Percentiles rank a stretch among this genome's conserved stretches.
phyloP scores from a whole-genome alignment of 1,284 basidiomycete species.

The Mycosarcoma mackinlayi region DNA sequence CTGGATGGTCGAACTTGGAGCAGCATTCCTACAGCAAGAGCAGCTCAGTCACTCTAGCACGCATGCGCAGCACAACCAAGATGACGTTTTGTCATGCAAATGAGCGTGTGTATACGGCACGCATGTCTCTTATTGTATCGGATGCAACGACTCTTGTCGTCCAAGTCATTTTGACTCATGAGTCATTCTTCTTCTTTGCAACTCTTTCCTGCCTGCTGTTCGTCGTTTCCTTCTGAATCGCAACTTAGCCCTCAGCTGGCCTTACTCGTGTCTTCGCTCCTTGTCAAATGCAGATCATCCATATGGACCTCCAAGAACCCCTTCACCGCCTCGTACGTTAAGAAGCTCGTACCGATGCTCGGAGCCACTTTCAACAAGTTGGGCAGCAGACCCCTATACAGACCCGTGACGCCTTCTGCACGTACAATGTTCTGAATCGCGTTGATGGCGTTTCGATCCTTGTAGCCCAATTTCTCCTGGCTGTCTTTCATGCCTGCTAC shows the following conservation, averaged over 20 bases:
- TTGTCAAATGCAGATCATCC: constrained; percentile 26
- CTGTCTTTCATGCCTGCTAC: constrained; percentile 83
- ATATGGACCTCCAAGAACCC: constrained; percentile 40
- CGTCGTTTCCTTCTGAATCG: background rate
- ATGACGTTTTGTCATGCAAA: no score
- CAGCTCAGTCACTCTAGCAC: no score
- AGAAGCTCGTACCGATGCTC: constrained; percentile 63
- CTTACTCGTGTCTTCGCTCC: constrained; percentile 13
- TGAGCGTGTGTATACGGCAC: no score
- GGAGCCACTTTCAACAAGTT: constrained; percentile 80
- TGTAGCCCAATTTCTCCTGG: constrained; percentile 74
- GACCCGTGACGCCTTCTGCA: constrained; percentile 78
- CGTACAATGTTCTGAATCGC: constrained; percentile 78
- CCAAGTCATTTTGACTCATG: no score
- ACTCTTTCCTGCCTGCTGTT: no score
- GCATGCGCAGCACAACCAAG: no score
- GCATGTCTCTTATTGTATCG: no score
- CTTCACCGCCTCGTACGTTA: constrained; percentile 61
- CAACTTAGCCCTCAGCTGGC: background rate
- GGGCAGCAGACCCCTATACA: constrained; percentile 90
- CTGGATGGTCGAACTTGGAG: no score
- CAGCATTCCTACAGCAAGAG: no score
- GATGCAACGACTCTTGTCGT: no score
- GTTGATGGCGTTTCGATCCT: constrained; percentile 75
- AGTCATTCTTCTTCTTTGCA: no score